These are phyloP conservation scores for Mesembryanthemum crystallinum DNA, from an alignment of 148 eudicot genomes.

Conservation along the genomic window DNA sequence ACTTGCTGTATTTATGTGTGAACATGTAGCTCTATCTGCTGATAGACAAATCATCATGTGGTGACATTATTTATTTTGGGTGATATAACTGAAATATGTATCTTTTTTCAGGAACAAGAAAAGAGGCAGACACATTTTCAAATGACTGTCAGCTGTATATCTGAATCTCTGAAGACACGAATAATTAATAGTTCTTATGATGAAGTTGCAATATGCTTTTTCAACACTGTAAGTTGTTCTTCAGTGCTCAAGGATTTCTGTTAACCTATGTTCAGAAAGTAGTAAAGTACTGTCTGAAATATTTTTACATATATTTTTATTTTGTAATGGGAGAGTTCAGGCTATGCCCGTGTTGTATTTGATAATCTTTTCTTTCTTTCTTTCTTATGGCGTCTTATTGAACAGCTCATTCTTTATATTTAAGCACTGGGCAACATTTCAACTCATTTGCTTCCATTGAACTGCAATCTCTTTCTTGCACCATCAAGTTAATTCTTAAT, in stretches of 20 bases:
- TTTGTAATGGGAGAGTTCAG: neutral
- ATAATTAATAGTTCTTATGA: conserved; percentile 84
- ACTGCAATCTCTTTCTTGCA: neutral
- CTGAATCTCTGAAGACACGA: conserved; percentile 72
- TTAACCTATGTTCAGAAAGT: neutral
- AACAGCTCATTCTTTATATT: neutral
- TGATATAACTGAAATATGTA: conserved; percentile 1
- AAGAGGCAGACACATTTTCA: conserved; percentile 64
- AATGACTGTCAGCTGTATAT: conserved; percentile 63
- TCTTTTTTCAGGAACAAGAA: conserved; percentile 63
- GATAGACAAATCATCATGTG: neutral
- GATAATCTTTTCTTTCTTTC: neutral
- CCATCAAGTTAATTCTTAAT: neutral
- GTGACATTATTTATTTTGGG: neutral
- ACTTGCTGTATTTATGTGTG: neutral
- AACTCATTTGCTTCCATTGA: neutral
- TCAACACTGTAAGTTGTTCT: conserved; percentile 71
- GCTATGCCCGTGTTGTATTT: neutral
- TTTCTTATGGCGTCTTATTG: neutral
- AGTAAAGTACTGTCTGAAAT: neutral
- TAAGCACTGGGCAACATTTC: neutral
- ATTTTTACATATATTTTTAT: neutral
- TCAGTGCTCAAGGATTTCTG: neutral
- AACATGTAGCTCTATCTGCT: neutral
- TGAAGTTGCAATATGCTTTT: conserved; percentile 89